Evolutionary conservation across 306 rosid genomes (phyloP).

Genomic region (Crataegus laevigata): DNA sequence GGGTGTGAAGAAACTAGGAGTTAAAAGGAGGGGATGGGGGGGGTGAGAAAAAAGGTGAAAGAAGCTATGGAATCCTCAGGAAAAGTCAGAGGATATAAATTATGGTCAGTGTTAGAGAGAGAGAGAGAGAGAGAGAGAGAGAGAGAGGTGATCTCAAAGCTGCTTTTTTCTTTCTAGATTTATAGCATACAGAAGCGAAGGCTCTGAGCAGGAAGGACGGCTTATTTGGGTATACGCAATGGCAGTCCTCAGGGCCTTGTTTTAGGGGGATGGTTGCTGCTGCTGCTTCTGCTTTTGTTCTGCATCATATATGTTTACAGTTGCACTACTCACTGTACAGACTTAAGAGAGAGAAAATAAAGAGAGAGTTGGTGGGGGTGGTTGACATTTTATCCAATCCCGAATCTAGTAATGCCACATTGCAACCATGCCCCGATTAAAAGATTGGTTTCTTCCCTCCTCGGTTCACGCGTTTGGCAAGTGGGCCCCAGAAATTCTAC

Average conservation of each 20-base stretch:
- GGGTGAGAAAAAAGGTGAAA: neutral
- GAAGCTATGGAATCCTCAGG: neutral
- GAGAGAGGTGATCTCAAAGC: neutral
- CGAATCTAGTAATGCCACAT: neutral
- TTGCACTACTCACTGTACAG: neutral
- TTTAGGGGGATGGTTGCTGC: neutral
- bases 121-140: conserved; percentile 11
- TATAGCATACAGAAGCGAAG: conserved; percentile 5
- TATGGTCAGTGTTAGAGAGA: conserved; percentile 21
- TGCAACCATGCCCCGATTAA: conserved; percentile 1
- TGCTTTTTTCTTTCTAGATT: neutral
- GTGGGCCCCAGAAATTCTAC: neutral
- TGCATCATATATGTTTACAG: neutral
- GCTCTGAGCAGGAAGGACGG: conserved; percentile 4
- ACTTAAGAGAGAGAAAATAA: neutral
- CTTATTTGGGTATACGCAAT: neutral
- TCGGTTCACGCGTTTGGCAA: neutral
- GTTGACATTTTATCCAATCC: conserved; percentile 8
- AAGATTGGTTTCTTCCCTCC: neutral
- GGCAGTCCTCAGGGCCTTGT: neutral
- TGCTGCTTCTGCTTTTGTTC: neutral
- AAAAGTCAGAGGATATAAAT: conserved; percentile 25
- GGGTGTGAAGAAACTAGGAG: neutral
- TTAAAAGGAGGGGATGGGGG: neutral
- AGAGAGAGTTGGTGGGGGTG: neutral